These are phyloP conservation scores for Mortierella claussenii DNA, from an alignment of 192 early-diverging fungal genomes.

Conservation along the genomic window DNA sequence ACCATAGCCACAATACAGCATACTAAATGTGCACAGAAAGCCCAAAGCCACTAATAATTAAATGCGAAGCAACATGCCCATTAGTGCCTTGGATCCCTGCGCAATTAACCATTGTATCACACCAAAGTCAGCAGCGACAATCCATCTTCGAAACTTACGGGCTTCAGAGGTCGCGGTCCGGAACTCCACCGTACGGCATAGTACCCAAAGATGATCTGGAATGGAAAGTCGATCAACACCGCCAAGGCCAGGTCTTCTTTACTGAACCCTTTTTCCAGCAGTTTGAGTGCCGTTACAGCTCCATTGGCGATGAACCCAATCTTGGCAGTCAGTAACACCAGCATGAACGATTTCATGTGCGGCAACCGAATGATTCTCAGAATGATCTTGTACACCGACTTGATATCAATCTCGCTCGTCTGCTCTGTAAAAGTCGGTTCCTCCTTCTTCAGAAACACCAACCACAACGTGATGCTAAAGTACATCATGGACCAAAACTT, in stretches of 20 bases:
- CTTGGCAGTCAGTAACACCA: conserved; percentile 87
- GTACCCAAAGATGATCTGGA: conserved; percentile 97
- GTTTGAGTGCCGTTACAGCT: conserved; percentile 91
- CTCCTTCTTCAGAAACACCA: conserved; percentile 84
- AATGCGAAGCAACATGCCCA: not conserved
- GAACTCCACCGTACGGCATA: conserved; percentile 96
- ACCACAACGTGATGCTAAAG: conserved; percentile 82
- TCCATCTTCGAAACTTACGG: no score
- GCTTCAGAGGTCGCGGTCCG: conserved; percentile 84
- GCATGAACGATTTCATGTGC: conserved; percentile 87
- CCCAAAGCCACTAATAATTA: conserved; percentile 79
- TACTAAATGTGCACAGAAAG: conserved; percentile 85
- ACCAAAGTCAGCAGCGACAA: no score
- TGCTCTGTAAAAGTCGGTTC: conserved; percentile 27
- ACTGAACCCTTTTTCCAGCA: conserved; percentile 94
- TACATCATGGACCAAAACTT: conserved; percentile 93
- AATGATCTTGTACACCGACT: conserved; percentile 87
- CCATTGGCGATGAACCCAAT: conserved; percentile 97
- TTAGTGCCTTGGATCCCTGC: not conserved
- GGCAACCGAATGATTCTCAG: conserved; percentile 86
- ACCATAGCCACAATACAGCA: conserved; percentile 87
- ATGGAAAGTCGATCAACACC: conserved; percentile 95
- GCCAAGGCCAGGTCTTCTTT: conserved; percentile 95
- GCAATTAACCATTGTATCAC: not conserved
- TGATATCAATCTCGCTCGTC: conserved; percentile 68